Evolutionary conservation across 495 filamentous ascomycete species (phyloP).

Genomic region (Massariosphaeria phaeospora): DNA sequence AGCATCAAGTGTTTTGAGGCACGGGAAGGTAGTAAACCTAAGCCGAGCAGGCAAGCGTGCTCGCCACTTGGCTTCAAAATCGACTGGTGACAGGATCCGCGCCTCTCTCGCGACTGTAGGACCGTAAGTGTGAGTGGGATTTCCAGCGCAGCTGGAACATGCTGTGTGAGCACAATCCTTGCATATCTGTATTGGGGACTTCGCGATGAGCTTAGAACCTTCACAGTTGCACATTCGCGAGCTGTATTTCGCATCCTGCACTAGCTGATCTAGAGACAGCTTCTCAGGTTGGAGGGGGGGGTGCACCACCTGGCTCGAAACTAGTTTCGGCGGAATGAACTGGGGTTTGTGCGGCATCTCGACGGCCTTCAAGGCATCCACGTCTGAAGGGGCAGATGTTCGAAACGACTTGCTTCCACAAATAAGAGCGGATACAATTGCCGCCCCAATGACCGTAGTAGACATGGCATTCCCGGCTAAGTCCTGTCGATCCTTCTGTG

Average conservation of each 20-base stretch:
- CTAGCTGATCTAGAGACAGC: background rate
- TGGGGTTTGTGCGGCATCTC: background rate
- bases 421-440: slow-evolving; percentile 54
- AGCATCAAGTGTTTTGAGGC: no score
- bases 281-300: background rate
- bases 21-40: slow-evolving; percentile 7
- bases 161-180: slow-evolving; percentile 52
- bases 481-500: slow-evolving; percentile 59
- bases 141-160: slow-evolving; percentile 53
- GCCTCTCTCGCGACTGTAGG: slow-evolving; percentile 7
- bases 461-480: slow-evolving; percentile 85
- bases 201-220: slow-evolving; percentile 42
- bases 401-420: slow-evolving; percentile 36
- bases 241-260: slow-evolving; percentile 11
- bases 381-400: background rate
- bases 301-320: no score
- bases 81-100: slow-evolving; percentile 42
- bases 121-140: slow-evolving; percentile 53
- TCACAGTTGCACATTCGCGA: slow-evolving; percentile 56
- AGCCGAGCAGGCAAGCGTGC: slow-evolving; percentile 31
- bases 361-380: background rate
- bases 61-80: slow-evolving; percentile 45
- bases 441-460: slow-evolving; percentile 64
- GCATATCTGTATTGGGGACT: slow-evolving; percentile 47
- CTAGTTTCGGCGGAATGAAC: background rate